A percentile compares a stretch with the other conserved stretches of the same genome.
Evolutionary conservation across 768 basidiomycete genomes (phyloP).

Genomic region (Agrocybe praecox): DNA sequence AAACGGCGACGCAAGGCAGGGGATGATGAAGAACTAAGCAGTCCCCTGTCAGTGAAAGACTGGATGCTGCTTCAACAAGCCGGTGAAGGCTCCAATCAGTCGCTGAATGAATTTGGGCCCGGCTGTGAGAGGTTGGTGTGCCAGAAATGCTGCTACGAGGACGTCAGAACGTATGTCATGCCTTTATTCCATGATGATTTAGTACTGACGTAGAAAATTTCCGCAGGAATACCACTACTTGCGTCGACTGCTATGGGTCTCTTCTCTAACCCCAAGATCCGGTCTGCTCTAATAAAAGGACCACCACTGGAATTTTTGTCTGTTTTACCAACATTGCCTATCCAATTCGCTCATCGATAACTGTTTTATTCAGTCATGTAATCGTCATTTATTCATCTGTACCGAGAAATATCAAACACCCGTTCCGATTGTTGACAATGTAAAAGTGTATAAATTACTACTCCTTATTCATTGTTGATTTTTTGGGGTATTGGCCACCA

Average conservation of each 20-base stretch:
- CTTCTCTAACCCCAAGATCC: not conserved
- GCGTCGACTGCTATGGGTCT: slow-evolving; percentile 38
- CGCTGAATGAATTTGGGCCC: slow-evolving; percentile 22
- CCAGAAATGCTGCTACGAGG: slow-evolving; percentile 47
- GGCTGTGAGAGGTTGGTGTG: slow-evolving; percentile 47
- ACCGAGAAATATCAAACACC: too few relatives aligned
- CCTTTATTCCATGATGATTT: not conserved
- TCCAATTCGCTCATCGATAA: not conserved
- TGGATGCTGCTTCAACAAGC: not conserved
- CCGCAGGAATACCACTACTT: slow-evolving; percentile 38
- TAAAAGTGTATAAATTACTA: too few relatives aligned
- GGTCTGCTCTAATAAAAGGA: not conserved
- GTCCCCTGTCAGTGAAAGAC: slow-evolving; percentile 3
- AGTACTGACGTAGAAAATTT: not conserved
- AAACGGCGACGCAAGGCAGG: slow-evolving; percentile 29
- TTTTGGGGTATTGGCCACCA: too few relatives aligned
- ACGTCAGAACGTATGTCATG: slow-evolving; percentile 37
- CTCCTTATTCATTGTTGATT: too few relatives aligned
- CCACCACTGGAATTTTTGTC: not conserved
- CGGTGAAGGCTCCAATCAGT: slow-evolving; percentile 15
- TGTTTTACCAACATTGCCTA: too few relatives aligned
- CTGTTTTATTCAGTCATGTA: too few relatives aligned
- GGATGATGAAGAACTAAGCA: slow-evolving; percentile 16
- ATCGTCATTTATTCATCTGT: too few relatives aligned
- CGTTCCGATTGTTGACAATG: too few relatives aligned